Evolutionary conservation across 2,329 filamentous ascomycete species (phyloP).

Genomic region (Claviceps maximensis): DNA sequence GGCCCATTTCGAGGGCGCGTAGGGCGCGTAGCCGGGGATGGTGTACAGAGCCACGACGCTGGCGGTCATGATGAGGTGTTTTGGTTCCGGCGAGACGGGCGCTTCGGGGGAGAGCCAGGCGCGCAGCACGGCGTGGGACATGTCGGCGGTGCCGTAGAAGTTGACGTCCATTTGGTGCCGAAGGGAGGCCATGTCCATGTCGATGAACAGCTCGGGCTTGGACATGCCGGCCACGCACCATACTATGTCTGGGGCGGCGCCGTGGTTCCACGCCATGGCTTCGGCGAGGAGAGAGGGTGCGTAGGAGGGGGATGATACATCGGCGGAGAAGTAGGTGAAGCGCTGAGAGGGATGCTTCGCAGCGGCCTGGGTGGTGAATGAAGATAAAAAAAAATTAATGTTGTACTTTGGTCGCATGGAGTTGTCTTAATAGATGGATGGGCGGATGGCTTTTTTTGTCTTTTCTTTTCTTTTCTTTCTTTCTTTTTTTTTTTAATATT

Average conservation of each 20-base stretch:
- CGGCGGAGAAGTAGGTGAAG: constrained; percentile 74
- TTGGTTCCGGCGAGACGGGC: constrained; percentile 33
- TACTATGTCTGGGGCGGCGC: constrained; percentile 63
- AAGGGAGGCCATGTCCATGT: constrained; percentile 53
- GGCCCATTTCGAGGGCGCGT: constrained; percentile 75
- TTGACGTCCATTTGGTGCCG: constrained; percentile 82
- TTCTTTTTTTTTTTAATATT: too few relatives aligned
- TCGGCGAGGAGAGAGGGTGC: constrained; percentile 57
- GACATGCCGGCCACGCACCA: constrained; percentile 80
- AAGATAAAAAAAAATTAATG: too few relatives aligned
- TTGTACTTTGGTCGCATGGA: too few relatives aligned
- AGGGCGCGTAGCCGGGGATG: constrained; percentile 70
- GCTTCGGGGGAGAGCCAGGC: constrained; percentile 52
- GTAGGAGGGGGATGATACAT: constrained; percentile 60
- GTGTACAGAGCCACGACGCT: constrained; percentile 64
- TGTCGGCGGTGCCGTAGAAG: constrained; percentile 77
- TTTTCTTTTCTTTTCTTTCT: too few relatives aligned
- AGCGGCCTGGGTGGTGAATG: constrained; percentile 33
- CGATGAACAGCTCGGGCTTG: constrained; percentile 62
- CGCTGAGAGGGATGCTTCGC: constrained; percentile 58
- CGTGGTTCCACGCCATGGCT: constrained; percentile 66
- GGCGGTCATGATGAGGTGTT: constrained; percentile 80
- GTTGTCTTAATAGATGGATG: too few relatives aligned
- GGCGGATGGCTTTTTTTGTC: too few relatives aligned
- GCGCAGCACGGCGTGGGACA: constrained; percentile 65